Conservation (phyloP, 192 early-diverging fungal genomes). For the Polychytrium aggregatum region DNA sequence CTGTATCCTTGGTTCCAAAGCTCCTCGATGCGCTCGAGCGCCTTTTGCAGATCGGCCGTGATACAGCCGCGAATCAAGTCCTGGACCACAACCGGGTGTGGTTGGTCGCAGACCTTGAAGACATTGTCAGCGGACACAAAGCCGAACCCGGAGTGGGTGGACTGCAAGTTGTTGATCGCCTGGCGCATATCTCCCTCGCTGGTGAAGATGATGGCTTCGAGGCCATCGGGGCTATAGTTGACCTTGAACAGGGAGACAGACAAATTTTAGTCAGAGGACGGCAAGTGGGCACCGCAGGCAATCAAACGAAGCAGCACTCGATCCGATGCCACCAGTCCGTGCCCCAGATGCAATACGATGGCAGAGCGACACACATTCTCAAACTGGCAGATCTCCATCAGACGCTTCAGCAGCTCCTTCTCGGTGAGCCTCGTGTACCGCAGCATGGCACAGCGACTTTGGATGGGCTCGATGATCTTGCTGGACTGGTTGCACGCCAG, state of each 20-base stretch:
- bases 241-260: constrained; percentile 37
- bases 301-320: too few relatives aligned
- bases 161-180: constrained; percentile 93
- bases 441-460: constrained; percentile 87
- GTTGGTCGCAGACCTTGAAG: constrained; percentile 96
- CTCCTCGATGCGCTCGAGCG: constrained; percentile 47
- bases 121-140: constrained; percentile 81
- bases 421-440: constrained; percentile 72
- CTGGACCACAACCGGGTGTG: constrained; percentile 73
- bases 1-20: constrained; percentile 82
- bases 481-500: constrained; percentile 90
- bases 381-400: constrained; percentile 69
- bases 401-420: constrained; percentile 64
- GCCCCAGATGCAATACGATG: background rate
- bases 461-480: constrained; percentile 98
- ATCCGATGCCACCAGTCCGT: background rate
- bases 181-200: constrained; percentile 98
- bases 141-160: constrained; percentile 77
- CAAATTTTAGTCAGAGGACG: too few relatives aligned
- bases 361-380: constrained; percentile 48
- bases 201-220: constrained; percentile 90
- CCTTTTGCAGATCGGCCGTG: constrained; percentile 55
- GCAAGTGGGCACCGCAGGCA: too few relatives aligned
- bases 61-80: constrained; percentile 65
- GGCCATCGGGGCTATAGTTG: constrained; percentile 71